phyloP scores from a whole-genome alignment of 1,284 basidiomycete genomes.

The Meripilus lineatus region DNA sequence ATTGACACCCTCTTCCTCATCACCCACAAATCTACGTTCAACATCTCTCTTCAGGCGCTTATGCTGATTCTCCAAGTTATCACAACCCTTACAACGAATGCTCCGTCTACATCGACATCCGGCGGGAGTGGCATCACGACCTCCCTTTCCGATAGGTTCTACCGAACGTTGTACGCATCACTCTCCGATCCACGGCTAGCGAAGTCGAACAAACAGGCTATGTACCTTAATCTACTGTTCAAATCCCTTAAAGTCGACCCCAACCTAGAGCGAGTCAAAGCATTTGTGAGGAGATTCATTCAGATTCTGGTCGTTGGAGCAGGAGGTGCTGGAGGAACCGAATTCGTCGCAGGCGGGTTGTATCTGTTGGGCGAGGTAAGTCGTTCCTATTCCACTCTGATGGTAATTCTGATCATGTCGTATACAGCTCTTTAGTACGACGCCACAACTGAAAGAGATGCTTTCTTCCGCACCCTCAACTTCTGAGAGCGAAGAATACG shows the following conservation, averaged over 20 bases:
- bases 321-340: conserved; percentile 69
- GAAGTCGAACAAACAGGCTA: conserved; percentile 89
- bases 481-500: conserved; percentile 58
- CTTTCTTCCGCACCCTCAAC: conserved; percentile 40
- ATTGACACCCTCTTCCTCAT: conserved; percentile 95
- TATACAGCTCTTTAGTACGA: conserved; percentile 69
- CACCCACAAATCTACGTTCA: conserved; percentile 93
- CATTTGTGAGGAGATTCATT: conserved; percentile 83
- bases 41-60: conserved; percentile 92
- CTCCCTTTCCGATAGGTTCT: conserved; percentile 80
- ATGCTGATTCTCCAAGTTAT: conserved; percentile 88
- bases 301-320: conserved; percentile 74
- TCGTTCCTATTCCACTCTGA: conserved; percentile 4
- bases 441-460: conserved; percentile 68
- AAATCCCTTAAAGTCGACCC: conserved; percentile 85
- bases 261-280: conserved; percentile 65
- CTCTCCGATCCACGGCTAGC: conserved; percentile 82
- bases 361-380: conserved; percentile 70
- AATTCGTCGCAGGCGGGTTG: conserved; percentile 89
- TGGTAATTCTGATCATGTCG: neutral
- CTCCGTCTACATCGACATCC: conserved; percentile 29
- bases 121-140: conserved; percentile 29
- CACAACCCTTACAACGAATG: conserved; percentile 39
- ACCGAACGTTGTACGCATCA: conserved; percentile 87
- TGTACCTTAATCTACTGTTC: conserved; percentile 96